Evolutionary conservation across 139 green algal species (phyloP).

Genomic region (Raphidocelis subcapitata): DNA sequence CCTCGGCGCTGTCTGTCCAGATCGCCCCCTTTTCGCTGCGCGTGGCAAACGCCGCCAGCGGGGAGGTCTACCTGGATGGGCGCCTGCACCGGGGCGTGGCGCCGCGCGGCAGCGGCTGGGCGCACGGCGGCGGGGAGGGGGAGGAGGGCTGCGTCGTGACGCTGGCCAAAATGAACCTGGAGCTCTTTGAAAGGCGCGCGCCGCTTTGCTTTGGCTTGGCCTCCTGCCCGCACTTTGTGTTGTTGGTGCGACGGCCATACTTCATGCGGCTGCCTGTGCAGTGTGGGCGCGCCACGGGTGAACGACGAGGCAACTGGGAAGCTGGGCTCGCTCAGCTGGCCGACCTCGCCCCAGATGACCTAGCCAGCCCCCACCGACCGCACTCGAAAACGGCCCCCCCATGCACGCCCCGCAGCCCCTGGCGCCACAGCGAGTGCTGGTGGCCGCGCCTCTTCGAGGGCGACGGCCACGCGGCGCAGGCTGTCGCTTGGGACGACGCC

Average conservation of each 20-base stretch:
- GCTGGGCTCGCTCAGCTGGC: too few relatives aligned
- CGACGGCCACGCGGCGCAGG: constrained; percentile 36
- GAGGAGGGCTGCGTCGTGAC: constrained; percentile 59
- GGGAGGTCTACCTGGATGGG: constrained; percentile 63
- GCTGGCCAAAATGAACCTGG: constrained; percentile 83
- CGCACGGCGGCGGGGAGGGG: constrained; percentile 36
- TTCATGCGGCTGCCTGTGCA: too few relatives aligned
- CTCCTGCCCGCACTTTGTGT: not conserved
- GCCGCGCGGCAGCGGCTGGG: constrained; percentile 66
- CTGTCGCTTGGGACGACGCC: constrained; percentile 79
- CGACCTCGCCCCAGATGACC: not conserved
- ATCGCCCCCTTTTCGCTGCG: constrained; percentile 40
- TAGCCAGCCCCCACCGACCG: not conserved
- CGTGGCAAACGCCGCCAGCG: constrained; percentile 28
- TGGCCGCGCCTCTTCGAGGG: constrained; percentile 65
- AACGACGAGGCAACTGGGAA: not conserved
- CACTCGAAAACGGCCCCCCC: too few relatives aligned
- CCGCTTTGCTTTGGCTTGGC: not conserved
- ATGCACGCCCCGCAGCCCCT: constrained; percentile 62
- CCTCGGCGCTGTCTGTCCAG: constrained; percentile 35
- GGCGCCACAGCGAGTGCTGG: constrained; percentile 66
- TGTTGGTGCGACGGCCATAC: too few relatives aligned
- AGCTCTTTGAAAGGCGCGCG: constrained; percentile 61
- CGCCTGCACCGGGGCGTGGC: constrained; percentile 64
- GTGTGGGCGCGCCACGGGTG: too few relatives aligned